Base-by-base conservation (phyloP, 2,329 filamentous ascomycete species). In the Penicillium olsonii region DNA sequence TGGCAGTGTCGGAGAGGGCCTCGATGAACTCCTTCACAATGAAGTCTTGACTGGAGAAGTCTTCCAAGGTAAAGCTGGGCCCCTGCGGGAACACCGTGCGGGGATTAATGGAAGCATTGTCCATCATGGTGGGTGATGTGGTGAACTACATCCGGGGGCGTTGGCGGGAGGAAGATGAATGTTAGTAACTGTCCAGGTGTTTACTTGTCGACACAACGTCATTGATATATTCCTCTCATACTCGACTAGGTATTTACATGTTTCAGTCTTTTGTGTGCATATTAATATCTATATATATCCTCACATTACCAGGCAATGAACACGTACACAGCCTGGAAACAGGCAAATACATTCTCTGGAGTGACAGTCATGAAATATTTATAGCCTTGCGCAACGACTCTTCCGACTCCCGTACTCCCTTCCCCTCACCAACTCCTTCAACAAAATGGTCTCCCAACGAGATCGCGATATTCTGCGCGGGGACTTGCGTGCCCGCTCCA, bases 21-120 rank as follows among this genome's bases (percentile, higher is more conserved):
- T 99, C 95, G 62, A 99, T 87, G 68, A 99, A 99, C 75, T 99
- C 94, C 66, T 95, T 91, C 59, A 97, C 92, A 56, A 97, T 96
- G 67, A 97, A 99, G 74, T 97, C 94, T 64, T 88, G 88, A 68
- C 80, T 88, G 49, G 89, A 89, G 72, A 92, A 90, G 74, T 92
- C 91, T 37, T 96, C 90, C 53, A 97, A 80, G 9, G 85, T 90
- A 75, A 96, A 96, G 69, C 81, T 87, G 53, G 90, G 89, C 33
- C 87, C 88, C 70, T 84, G 84, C 49, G 87, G 87, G 68, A 89
- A 92, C 66, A 92, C 80, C 59, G 84, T 79, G 73, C 85, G 81
- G 61, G 83, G 78, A 49, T 68, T 72, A 27, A 72, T 59, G 54
- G 68, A 68, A 55, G 62, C 63, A 62, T 63, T 67, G 59, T 73